Percentiles rank a stretch among this genome's conserved stretches.
These are phyloP conservation scores for Phytophthora litchii DNA, from an alignment of 352 stramenopile genomes.

Conservation along the genomic window DNA sequence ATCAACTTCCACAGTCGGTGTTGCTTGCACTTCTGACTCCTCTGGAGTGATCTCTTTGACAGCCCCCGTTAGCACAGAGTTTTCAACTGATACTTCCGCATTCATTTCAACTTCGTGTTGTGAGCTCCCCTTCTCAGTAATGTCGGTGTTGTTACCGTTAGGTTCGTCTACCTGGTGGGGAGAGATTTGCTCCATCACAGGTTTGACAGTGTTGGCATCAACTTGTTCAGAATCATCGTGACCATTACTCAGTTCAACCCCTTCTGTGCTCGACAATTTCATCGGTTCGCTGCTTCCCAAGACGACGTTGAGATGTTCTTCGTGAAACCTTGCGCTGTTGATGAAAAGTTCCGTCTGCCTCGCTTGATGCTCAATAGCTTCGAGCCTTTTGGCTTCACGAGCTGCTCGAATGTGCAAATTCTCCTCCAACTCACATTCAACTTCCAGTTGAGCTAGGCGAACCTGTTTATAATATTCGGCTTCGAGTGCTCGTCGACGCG, in stretches of 20 bases:
- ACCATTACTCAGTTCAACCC: neutral
- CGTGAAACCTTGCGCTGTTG: constrained; percentile 6
- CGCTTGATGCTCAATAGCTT: constrained; percentile 22
- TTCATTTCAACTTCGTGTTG: neutral
- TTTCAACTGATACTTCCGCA: neutral
- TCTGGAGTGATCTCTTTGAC: neutral
- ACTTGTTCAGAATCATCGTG: neutral
- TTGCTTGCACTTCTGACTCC: neutral
- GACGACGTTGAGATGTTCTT: neutral
- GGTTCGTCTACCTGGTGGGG: neutral
- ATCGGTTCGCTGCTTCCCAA: neutral
- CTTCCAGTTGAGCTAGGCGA: constrained; percentile 67
- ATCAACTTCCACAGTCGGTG: neutral
- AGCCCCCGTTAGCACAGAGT: neutral
- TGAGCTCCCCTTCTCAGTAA: neutral
- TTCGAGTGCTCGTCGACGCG: constrained; percentile 53
- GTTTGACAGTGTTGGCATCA: neutral
- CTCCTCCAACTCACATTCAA: constrained; percentile 77
- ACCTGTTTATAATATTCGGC: constrained; percentile 74
- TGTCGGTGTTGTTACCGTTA: neutral
- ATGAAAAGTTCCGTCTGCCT: constrained; percentile 14
- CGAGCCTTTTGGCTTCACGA: constrained; percentile 40
- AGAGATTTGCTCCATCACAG: neutral
- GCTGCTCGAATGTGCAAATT: constrained; percentile 69
- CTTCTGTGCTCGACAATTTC: neutral